These are phyloP conservation scores for Stenocarpella maydis DNA, from an alignment of 2,329 filamentous ascomycete genomes.

Conservation along the genomic window DNA sequence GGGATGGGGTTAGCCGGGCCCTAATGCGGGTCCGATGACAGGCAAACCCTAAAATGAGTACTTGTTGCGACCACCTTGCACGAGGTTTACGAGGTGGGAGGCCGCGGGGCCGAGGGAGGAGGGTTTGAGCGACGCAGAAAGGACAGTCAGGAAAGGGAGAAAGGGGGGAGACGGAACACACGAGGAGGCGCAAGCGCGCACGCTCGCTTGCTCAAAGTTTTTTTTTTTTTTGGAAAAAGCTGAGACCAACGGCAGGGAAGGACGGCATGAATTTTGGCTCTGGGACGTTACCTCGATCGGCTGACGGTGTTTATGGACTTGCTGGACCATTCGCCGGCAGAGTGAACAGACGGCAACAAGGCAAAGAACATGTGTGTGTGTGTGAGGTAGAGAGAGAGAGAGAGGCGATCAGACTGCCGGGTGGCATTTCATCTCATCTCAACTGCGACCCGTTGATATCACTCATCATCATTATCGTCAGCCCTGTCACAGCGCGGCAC, in stretches of 20 bases:
- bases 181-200: not conserved
- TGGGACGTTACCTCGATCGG: slow-evolving; percentile 16
- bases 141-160: not conserved
- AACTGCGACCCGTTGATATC: not conserved
- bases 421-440: slow-evolving; percentile 15
- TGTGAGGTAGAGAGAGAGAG: no score
- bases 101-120: not conserved
- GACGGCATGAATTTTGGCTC: slow-evolving; percentile 18
- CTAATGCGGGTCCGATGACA: slow-evolving; percentile 19
- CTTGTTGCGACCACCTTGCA: slow-evolving; percentile 3
- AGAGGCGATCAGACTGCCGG: slow-evolving; percentile 20
- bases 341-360: not conserved
- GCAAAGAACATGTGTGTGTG: no score
- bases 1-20: not conserved
- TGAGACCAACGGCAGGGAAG: slow-evolving; percentile 23
- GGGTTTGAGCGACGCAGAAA: not conserved
- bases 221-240: no score
- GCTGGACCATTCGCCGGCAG: not conserved
- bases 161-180: not conserved
- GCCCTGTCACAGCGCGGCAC: not conserved
- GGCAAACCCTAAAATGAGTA: slow-evolving; percentile 29
- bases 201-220: not conserved
- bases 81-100: not conserved
- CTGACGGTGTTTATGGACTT: not conserved
- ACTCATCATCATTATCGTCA: not conserved